Percentiles rank a stretch among this genome's conserved stretches.
These are phyloP conservation scores for Quercus agrifolia DNA, from an alignment of 306 rosid genomes.

Conservation along the genomic window DNA sequence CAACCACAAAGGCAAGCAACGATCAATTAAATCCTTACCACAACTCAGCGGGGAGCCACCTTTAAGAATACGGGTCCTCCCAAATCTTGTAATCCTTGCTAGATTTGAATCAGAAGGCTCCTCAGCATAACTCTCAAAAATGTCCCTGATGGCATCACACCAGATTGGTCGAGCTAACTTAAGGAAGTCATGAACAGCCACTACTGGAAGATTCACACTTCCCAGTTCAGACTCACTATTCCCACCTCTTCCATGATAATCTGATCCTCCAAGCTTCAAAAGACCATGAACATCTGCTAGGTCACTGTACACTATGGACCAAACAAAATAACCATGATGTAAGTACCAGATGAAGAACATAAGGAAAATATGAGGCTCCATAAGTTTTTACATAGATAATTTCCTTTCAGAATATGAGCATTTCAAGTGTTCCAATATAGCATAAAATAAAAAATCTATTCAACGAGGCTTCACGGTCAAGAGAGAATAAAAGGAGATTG, in stretches of 20 bases:
- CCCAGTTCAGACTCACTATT: constrained; percentile 78
- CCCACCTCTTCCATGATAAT: constrained; percentile 89
- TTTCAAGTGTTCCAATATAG: not conserved
- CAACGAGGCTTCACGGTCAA: not conserved
- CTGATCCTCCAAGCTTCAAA: constrained; percentile 93
- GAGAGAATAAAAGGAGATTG: not conserved
- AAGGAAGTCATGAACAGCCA: constrained; percentile 71
- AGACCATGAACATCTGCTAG: constrained; percentile 74
- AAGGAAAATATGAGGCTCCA: constrained; percentile 2
- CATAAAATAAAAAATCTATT: not conserved
- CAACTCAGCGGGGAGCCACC: constrained; percentile 48
- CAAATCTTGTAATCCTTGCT: constrained; percentile 57
- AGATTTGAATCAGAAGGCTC: constrained; percentile 84
- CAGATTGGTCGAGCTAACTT: constrained; percentile 79
- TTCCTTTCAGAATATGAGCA: not conserved
- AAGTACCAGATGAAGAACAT: not conserved
- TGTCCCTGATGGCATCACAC: constrained; percentile 68
- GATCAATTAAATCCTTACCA: constrained; percentile 62
- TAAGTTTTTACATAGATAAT: constrained; percentile 1
- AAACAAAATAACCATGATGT: constrained; percentile 12
- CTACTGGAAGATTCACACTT: constrained; percentile 85
- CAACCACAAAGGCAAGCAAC: constrained; percentile 71
- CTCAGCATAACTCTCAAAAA: constrained; percentile 55
- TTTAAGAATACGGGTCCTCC: constrained; percentile 46
- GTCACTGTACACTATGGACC: constrained; percentile 69